Percentiles rank a stretch among this genome's conserved stretches.
These are phyloP conservation scores for Calonectria pteridis DNA, from an alignment of 2,329 filamentous ascomycete genomes.

Conservation along the genomic window DNA sequence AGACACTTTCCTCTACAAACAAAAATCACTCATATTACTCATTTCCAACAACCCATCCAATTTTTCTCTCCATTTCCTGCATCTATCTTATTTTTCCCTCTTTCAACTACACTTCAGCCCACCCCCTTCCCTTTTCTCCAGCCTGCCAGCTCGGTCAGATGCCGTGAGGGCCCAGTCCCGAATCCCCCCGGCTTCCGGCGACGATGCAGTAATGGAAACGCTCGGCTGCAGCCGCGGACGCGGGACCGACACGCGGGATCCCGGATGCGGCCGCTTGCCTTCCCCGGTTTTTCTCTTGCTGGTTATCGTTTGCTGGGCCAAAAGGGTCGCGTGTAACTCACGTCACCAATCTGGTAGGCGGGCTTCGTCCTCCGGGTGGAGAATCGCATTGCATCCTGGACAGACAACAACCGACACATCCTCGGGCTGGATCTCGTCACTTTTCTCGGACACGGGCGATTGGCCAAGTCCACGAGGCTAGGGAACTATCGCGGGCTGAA, in stretches of 20 bases:
- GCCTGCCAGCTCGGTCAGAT: conserved; percentile 14
- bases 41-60: not conserved
- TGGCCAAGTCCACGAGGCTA: conserved; percentile 1
- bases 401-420: not conserved
- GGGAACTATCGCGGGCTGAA: conserved; percentile 21
- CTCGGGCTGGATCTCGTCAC: not conserved
- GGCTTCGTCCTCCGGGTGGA: not conserved
- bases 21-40: conserved; percentile 5
- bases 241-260: conserved; percentile 18
- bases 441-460: not conserved
- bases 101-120: not conserved
- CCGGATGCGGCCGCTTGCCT: conserved; percentile 9
- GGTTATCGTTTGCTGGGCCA: not conserved
- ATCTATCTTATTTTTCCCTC: not conserved
- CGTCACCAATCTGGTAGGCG: not conserved
- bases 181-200: conserved; percentile 28
- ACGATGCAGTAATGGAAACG: conserved; percentile 24
- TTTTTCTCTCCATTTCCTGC: not conserved
- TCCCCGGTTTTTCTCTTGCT: conserved; percentile 17
- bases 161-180: conserved; percentile 14
- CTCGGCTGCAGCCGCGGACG: conserved; percentile 15
- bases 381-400: not conserved
- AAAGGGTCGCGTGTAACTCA: not conserved
- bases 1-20: not conserved
- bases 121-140: not conserved